phyloP scores from a whole-genome alignment of 2,329 filamentous ascomycete species.

The Phyllosticta citriasiana region DNA sequence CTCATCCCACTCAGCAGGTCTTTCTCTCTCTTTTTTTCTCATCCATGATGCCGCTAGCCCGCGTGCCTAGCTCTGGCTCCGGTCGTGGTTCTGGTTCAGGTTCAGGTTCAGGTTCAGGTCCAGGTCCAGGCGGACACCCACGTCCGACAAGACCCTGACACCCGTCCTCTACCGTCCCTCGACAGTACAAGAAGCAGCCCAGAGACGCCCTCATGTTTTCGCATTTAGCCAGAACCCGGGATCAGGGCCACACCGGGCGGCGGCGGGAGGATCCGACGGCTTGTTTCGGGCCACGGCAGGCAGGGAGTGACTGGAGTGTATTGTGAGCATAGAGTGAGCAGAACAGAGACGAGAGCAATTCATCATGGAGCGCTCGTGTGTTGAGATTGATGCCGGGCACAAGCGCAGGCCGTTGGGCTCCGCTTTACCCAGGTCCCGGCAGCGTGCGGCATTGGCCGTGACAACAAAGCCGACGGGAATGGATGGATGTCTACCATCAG shows the following conservation, averaged over 20 bases:
- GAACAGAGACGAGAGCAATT: too few relatives aligned
- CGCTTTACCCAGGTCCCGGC: too few relatives aligned
- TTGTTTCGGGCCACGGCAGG: neutral
- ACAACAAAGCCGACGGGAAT: neutral
- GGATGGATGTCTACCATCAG: too few relatives aligned
- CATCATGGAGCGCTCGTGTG: too few relatives aligned
- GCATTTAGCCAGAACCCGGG: neutral
- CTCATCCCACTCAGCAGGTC: neutral
- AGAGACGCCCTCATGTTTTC: neutral
- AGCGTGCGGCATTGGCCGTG: too few relatives aligned
- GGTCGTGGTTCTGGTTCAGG: neutral
- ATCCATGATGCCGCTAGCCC: neutral
- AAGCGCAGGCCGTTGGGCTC: too few relatives aligned
- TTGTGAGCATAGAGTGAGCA: too few relatives aligned
- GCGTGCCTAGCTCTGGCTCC: too few relatives aligned
- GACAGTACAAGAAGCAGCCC: neutral
- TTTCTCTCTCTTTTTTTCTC: neutral
- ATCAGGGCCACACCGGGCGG: neutral
- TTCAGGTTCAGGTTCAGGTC: too few relatives aligned
- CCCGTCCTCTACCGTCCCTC: neutral
- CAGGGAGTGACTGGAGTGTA: neutral
- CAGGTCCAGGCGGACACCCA: too few relatives aligned
- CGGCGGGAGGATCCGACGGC: neutral
- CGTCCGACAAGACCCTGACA: too few relatives aligned
- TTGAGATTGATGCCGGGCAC: too few relatives aligned